phyloP scores from a whole-genome alignment of 1,139 yeast genomes.

The Pichia terricola region DNA sequence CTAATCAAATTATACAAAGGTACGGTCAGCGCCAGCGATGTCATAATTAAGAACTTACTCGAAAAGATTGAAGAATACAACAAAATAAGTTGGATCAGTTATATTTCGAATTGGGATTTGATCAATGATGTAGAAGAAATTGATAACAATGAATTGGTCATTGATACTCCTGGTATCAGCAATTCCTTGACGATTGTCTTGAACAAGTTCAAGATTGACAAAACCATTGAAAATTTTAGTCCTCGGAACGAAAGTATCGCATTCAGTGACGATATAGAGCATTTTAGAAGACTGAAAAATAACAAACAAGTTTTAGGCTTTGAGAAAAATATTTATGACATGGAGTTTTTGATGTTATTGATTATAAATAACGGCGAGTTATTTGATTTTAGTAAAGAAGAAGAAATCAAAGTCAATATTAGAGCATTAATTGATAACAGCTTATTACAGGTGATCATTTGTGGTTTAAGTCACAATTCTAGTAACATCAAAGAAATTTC shows the following conservation, averaged over 20 bases:
- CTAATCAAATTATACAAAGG: constrained; percentile 42
- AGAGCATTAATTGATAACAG: constrained; percentile 50
- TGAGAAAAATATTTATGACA: constrained; percentile 39
- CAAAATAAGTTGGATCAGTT: constrained; percentile 48
- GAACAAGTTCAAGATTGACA: constrained; percentile 40
- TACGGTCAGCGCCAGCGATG: constrained; percentile 50
- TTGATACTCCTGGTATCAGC: constrained; percentile 29
- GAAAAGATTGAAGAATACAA: constrained; percentile 45
- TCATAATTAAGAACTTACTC: constrained; percentile 47
- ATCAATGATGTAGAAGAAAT: constrained; percentile 26
- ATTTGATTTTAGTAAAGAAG: constrained; percentile 28
- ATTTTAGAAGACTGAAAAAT: neutral
- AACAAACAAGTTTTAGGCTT: constrained; percentile 18
- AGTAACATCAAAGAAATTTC: constrained; percentile 15
- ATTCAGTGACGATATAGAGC: neutral
- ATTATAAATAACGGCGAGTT: constrained; percentile 55
- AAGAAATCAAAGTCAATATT: constrained; percentile 35
- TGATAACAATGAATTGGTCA: constrained; percentile 37
- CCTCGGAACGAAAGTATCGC: constrained; percentile 16
- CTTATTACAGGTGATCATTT: constrained; percentile 47
- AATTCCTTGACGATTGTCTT: constrained; percentile 44
- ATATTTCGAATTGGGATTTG: constrained; percentile 60
- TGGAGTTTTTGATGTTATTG: constrained; percentile 49
- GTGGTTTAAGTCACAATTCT: constrained; percentile 33
- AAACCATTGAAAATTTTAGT: constrained; percentile 36